Conservation (phyloP, 495 filamentous ascomycete genomes). For the Jackrogersella multiformis region DNA sequence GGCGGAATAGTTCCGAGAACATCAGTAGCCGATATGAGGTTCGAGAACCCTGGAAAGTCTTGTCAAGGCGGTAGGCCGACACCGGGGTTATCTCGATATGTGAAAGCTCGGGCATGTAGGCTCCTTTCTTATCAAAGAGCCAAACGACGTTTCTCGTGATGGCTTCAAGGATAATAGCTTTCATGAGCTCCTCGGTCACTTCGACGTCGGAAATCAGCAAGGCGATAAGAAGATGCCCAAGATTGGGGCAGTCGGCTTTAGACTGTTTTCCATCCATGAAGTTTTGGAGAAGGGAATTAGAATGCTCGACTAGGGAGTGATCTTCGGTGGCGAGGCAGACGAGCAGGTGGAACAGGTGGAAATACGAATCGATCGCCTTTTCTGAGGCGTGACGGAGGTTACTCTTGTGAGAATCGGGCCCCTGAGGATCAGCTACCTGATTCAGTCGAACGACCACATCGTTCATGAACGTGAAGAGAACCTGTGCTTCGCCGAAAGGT, state of each 20-base stretch:
- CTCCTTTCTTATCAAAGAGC: slow-evolving; percentile 57
- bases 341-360: slow-evolving; percentile 63
- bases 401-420: slow-evolving; percentile 36
- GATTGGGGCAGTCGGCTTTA: slow-evolving; percentile 56
- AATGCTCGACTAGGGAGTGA: slow-evolving; percentile 36
- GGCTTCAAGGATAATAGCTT: slow-evolving; percentile 58
- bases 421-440: slow-evolving; percentile 25
- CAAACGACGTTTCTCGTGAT: slow-evolving; percentile 62
- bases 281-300: slow-evolving; percentile 46
- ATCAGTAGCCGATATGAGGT: slow-evolving; percentile 63
- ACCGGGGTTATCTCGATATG: slow-evolving; percentile 54
- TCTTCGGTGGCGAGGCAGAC: slow-evolving; percentile 52
- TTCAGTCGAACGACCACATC: slow-evolving; percentile 61
- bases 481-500: slow-evolving; percentile 34
- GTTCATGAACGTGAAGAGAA: slow-evolving; percentile 63
- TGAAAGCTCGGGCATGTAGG: slow-evolving; percentile 54
- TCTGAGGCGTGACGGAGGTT: slow-evolving; percentile 59
- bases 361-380: slow-evolving; percentile 64
- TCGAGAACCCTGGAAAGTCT: slow-evolving; percentile 57
- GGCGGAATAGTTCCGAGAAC: slow-evolving; percentile 62
- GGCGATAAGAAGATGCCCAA: slow-evolving; percentile 60
- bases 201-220: slow-evolving; percentile 57
- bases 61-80: slow-evolving; percentile 57
- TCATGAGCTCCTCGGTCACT: slow-evolving; percentile 52
- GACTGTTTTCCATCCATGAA: slow-evolving; percentile 52